Base-by-base conservation (phyloP, 1,139 yeast species). In the Debaryomycetaceae sp. region DNA sequence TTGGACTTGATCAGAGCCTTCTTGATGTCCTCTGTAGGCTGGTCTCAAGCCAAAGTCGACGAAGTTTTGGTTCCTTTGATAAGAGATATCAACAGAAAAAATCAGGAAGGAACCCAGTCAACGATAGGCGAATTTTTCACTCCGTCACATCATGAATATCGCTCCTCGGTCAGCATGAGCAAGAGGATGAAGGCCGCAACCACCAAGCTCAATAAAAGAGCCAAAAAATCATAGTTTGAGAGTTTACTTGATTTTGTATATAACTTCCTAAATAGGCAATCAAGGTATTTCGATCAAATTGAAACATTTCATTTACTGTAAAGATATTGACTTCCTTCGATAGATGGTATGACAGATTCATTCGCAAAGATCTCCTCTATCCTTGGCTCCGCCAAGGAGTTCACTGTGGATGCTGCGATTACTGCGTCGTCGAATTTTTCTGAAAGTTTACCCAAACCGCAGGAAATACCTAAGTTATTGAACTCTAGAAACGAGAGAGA, bases 61-160 rank as follows among this genome's bases (percentile, higher is more conserved):
- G 94, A 88, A 53, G 82, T 89, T 5, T 68, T 94, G 60, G 75
- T 91, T n/a, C 99, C 98, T 2, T 78, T 94, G 43, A 83, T 94
- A 15, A 74, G 83, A 51, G 92, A 83, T 50, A 75, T 89, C 67
- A 88, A 87, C 58, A 74, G 75, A 41, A 71, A 79, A 43, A 69
- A 70, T 46, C 67, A 68, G 26, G 76, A 74, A 45, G 80, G 81
- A 0, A 68, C 74, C 14, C 87, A 81, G 49, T 63, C 76, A 2
- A 78, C 81, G 0, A 58, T 81, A 35, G 74, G 73, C 2, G 85
- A 79, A 49, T 81, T 81, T 52, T 81, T 79, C 54, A 82, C 83
- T 0, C 73, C 65, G 35, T 78, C 75, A 38, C 61, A 64, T 43
- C 65, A 73, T 9, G 71, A 69, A 41, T 59, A 62, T 34, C 59